Base-by-base conservation (phyloP, 2,329 filamentous ascomycete species). In the Xylariaceae sp. region DNA sequence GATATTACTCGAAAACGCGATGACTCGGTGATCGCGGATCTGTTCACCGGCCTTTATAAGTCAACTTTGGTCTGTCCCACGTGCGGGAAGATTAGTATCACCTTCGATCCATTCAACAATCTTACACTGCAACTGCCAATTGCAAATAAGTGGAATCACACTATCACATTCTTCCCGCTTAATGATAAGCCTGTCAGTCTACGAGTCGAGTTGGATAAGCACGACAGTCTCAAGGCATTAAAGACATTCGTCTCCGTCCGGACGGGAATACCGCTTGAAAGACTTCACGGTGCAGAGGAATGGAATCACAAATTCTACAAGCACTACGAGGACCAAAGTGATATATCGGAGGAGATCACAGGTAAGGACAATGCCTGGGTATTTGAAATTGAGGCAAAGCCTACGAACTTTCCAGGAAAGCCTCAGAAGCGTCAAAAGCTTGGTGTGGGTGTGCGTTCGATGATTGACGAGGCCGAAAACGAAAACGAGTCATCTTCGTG, bases 31-130 rank as follows among this genome's bases (percentile, higher is more conserved):
- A 87, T 96, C 51, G 91, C 89, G 43, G 93, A 98, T 60, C 74
- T 98, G 9, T 98, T 98, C 64, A 94, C 89, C 17, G 93, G 93
- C 49, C 89, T 97, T 76, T 98, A 97, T 76, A 96, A 97, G 69
- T 97, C 94, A 34, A 97, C 91, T 0, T 78, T 98, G 49, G 85
- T 93, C 49, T 98, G 93, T 59, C 93, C 93, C 0, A 78, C 77
- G 7, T 98, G 93, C 63, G 78, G 85, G 53, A 98, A 97, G 68
- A 86, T 97, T 65, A 96, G 90, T 76, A 95, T 98, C 55, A 97
- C 93, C 0, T 98, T 98, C 59, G 93, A 98, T 61, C 93, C 93
- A 1, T 98, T 95, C 72, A 96, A 89, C 64, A 93, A 94, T 51
- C 69, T 98, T 44, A 96, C 93, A 0, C 71, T 98, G 18, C 93